Conservation (phyloP, 169 alveolate species). For the Plasmodium cynomolgi region DNA sequence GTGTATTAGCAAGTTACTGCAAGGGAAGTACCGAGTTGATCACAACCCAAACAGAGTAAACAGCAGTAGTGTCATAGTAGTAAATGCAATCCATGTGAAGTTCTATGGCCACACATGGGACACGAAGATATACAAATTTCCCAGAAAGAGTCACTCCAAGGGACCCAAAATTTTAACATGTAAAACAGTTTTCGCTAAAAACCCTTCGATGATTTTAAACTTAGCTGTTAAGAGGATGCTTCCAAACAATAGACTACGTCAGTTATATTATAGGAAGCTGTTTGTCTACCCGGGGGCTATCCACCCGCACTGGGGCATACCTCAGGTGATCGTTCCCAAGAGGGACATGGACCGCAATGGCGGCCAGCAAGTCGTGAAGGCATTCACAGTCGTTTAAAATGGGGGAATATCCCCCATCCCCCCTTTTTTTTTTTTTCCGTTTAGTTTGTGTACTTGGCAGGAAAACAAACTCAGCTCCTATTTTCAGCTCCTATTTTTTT, state of each 20-base stretch:
- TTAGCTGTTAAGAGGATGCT: constrained; percentile 92
- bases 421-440: background rate
- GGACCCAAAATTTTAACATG: constrained; percentile 92
- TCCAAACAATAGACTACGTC: constrained; percentile 84
- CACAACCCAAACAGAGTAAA: constrained; percentile 79
- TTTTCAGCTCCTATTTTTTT: background rate
- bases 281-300: constrained; percentile 91
- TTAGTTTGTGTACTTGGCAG: background rate
- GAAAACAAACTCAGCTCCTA: background rate
- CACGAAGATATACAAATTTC: constrained; percentile 90
- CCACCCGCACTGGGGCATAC: constrained; percentile 93
- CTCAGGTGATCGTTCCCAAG: constrained; percentile 88
- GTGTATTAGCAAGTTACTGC: constrained; percentile 80
- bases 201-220: constrained; percentile 92
- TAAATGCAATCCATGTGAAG: constrained; percentile 89
- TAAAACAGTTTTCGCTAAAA: constrained; percentile 90
- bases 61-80: constrained; percentile 92
- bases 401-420: background rate
- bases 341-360: background rate
- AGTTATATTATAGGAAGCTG: constrained; percentile 83
- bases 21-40: constrained; percentile 85
- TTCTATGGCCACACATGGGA: constrained; percentile 94
- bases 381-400: constrained; percentile 39
- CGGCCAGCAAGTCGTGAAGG: background rate
- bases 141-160: constrained; percentile 88